Conservation (phyloP, 192 early-diverging fungal genomes). For the Linnemannia zychae region DNA sequence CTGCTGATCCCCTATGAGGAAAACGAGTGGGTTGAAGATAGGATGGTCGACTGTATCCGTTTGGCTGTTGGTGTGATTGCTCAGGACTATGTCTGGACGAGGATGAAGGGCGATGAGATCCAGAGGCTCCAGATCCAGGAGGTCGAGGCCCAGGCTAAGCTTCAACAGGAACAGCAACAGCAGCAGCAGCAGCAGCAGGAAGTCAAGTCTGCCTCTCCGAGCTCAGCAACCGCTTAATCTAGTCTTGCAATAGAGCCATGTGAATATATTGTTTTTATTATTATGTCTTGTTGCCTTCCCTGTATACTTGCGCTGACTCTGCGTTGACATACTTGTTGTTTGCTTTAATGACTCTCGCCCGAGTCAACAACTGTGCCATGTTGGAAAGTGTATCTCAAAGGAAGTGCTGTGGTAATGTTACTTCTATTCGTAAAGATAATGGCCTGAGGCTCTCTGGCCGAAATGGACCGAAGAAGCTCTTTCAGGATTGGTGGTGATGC, state of each 20-base stretch:
- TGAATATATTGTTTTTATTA: not conserved
- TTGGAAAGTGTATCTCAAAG: no score
- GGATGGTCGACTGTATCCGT: slow-evolving; percentile 65
- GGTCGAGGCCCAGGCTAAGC: slow-evolving; percentile 33
- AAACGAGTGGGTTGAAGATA: slow-evolving; percentile 76
- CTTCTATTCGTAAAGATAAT: no score
- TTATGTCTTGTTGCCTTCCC: not conserved
- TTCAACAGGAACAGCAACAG: slow-evolving; percentile 19
- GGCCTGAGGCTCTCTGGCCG: no score
- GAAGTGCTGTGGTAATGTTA: no score
- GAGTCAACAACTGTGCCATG: no score
- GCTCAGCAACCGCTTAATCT: not conserved
- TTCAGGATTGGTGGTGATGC: no score
- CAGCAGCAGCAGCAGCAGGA: not conserved
- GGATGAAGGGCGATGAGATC: slow-evolving; percentile 66
- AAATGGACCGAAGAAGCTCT: no score
- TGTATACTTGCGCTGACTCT: not conserved
- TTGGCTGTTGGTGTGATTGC: slow-evolving; percentile 65
- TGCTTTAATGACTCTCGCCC: no score
- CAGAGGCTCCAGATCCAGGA: slow-evolving; percentile 45
- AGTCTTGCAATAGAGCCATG: not conserved
- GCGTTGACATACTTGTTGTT: not conserved
- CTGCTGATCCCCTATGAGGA: slow-evolving; percentile 71
- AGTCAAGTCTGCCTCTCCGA: not conserved
- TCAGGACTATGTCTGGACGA: slow-evolving; percentile 75